phyloP scores from a whole-genome alignment of 768 basidiomycete species.

The Podaxis sp. region DNA sequence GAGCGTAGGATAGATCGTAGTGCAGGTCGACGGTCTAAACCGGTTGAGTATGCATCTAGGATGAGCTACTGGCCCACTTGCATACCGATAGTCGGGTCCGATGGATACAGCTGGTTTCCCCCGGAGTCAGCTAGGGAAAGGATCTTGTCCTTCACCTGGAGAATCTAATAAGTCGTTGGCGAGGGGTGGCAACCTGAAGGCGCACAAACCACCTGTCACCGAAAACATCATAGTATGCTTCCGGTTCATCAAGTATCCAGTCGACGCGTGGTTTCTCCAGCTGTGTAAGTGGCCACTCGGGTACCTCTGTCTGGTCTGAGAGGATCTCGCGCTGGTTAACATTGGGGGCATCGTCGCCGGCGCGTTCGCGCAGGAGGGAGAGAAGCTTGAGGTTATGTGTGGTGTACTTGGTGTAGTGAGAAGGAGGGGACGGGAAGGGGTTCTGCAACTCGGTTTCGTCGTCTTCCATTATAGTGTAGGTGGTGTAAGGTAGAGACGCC shows the following conservation, averaged over 20 bases:
- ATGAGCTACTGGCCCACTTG: background rate
- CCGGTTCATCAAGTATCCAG: constrained; percentile 86
- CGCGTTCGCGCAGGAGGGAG: constrained; percentile 56
- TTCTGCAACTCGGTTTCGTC: constrained; percentile 79
- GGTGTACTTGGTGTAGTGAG: constrained; percentile 79
- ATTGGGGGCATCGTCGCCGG: constrained; percentile 35
- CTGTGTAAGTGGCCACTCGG: constrained; percentile 73
- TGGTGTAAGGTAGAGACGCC: constrained; percentile 16
- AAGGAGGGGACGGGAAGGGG: constrained; percentile 88
- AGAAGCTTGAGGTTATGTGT: constrained; percentile 72
- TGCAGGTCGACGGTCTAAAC: constrained; percentile 76
- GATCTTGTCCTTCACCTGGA: constrained; percentile 78
- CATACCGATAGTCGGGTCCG: constrained; percentile 68
- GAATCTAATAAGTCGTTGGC: constrained; percentile 9
- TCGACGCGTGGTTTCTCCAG: constrained; percentile 87
- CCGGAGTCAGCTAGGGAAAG: constrained; percentile 82
- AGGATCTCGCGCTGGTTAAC: constrained; percentile 63
- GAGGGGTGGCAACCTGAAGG: constrained; percentile 16
- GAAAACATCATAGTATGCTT: constrained; percentile 72
- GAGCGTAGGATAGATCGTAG: constrained; percentile 72
- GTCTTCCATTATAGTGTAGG: constrained; percentile 51
- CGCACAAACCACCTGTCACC: constrained; percentile 91
- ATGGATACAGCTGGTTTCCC: constrained; percentile 77
- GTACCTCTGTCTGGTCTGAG: constrained; percentile 70
- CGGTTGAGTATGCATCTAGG: background rate